A percentile compares a stretch with the other conserved stretches of the same genome.
Conservation (phyloP, 2,329 filamentous ascomycete genomes). For the Bimuria novae-zelandiae region DNA sequence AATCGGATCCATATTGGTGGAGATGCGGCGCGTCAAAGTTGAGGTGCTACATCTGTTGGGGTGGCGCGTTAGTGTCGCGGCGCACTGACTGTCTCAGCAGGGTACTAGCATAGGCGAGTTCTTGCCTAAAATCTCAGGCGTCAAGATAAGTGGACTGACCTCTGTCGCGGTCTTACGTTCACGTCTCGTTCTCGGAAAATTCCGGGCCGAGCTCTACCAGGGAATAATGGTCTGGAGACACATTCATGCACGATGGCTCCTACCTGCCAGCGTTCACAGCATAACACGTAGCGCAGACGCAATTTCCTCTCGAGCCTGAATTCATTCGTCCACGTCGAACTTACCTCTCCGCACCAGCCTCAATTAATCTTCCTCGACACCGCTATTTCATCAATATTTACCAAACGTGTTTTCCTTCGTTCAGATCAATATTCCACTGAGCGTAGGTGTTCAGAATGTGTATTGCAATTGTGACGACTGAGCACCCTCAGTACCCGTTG, state of each 20-base stretch:
- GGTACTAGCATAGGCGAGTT: background rate
- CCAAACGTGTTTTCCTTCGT: background rate
- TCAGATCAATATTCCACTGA: background rate
- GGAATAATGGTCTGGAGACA: conserved; percentile 1
- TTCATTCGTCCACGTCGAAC: conserved; percentile 7
- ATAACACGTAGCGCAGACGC: conserved; percentile 5
- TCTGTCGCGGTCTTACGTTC: background rate
- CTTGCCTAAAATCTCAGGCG: background rate
- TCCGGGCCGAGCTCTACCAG: background rate
- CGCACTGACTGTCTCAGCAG: too few relatives aligned
- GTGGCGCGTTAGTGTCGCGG: too few relatives aligned
- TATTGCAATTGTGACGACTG: conserved; percentile 55
- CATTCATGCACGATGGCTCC: conserved; percentile 1
- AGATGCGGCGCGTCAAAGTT: too few relatives aligned
- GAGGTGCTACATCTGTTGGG: too few relatives aligned
- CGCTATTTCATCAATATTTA: conserved; percentile 2
- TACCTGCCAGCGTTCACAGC: conserved; percentile 1
- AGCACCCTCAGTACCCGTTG: conserved; percentile 55
- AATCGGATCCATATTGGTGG: too few relatives aligned
- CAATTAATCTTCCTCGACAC: conserved; percentile 1
- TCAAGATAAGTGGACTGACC: background rate
- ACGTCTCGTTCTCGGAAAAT: conserved; percentile 1
- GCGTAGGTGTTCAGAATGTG: conserved; percentile 47
- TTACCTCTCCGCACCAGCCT: background rate
- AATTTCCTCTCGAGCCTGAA: background rate